Conservation (phyloP, 2,329 filamentous ascomycete species). For the Diaporthe batatas region DNA sequence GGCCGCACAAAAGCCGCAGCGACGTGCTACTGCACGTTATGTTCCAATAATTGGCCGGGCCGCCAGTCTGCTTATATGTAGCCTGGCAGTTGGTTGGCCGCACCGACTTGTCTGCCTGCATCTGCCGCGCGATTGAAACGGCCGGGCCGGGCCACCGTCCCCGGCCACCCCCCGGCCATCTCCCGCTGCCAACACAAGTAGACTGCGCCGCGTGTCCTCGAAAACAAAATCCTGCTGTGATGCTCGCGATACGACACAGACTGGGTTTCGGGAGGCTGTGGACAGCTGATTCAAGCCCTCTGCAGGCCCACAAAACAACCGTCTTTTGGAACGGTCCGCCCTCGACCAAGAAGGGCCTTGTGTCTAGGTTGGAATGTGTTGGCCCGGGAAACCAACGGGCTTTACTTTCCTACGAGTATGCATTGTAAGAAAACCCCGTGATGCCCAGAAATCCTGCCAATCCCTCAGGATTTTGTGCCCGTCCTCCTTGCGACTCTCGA, state of each 20-base stretch:
- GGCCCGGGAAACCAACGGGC: background rate
- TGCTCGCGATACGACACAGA: slow-evolving; percentile 6
- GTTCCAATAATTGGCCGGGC: background rate
- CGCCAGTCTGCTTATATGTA: background rate
- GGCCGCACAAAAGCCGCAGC: background rate
- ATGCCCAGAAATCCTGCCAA: background rate
- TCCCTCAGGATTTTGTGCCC: background rate
- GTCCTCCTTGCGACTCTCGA: background rate
- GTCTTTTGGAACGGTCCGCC: background rate
- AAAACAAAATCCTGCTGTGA: background rate
- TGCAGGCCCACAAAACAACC: background rate
- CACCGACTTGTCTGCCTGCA: background rate
- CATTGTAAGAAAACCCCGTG: background rate
- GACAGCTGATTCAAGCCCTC: background rate
- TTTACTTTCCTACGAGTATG: background rate
- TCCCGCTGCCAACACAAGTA: background rate
- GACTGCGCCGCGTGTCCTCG: too few species aligned
- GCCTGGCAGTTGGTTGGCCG: background rate
- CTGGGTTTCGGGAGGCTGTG: background rate
- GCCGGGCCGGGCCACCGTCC: background rate
- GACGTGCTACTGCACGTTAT: background rate
- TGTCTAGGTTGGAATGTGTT: background rate
- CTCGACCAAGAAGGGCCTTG: too few species aligned
- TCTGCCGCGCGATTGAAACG: slow-evolving; percentile 22
- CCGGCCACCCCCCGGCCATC: background rate